These are phyloP conservation scores for Suillus decipiens DNA, from an alignment of 768 basidiomycete genomes.

Conservation along the genomic window DNA sequence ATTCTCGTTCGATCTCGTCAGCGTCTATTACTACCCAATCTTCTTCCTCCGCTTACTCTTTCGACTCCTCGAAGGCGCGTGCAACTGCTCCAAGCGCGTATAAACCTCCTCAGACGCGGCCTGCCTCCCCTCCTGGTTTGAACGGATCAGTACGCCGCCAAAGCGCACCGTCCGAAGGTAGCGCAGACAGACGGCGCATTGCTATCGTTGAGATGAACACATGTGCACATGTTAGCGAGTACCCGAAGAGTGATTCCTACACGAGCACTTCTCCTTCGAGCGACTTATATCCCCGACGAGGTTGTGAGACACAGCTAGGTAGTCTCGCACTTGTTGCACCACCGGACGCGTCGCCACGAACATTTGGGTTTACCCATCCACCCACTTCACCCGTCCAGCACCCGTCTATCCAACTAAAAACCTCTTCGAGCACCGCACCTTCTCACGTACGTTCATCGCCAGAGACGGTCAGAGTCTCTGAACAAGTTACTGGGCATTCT, in stretches of 20 bases:
- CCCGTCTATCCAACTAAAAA: slow-evolving; percentile 18
- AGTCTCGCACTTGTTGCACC: slow-evolving; percentile 72
- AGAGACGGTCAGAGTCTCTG: slow-evolving; percentile 38
- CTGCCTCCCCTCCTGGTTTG: slow-evolving; percentile 30
- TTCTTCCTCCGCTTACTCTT: slow-evolving; percentile 55
- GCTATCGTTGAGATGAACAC: slow-evolving; percentile 65
- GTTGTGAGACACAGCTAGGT: slow-evolving; percentile 36
- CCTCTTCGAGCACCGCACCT: slow-evolving; percentile 16
- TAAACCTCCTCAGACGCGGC: slow-evolving; percentile 20
- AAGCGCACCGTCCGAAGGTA: slow-evolving; percentile 57
- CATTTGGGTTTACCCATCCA: slow-evolving; percentile 56
- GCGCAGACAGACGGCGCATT: slow-evolving; percentile 63
- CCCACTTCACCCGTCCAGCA: slow-evolving; percentile 44
- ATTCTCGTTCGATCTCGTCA: slow-evolving; percentile 12
- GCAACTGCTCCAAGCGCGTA: slow-evolving; percentile 23
- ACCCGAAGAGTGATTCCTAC: slow-evolving; percentile 21
- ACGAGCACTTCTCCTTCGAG: slow-evolving; percentile 31
- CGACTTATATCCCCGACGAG: slow-evolving; percentile 40
- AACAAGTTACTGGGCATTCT: slow-evolving; percentile 38
- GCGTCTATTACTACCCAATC: slow-evolving; percentile 26
- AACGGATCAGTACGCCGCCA: slow-evolving; percentile 43
- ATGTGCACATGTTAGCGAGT: neutral
- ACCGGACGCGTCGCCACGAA: slow-evolving; percentile 60
- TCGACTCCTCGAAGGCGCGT: slow-evolving; percentile 33
- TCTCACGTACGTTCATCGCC: slow-evolving; percentile 51